A percentile compares a stretch with the other conserved stretches of the same genome.
These are phyloP conservation scores for Breviolum minutum DNA, from an alignment of 73 alveolate genomes.

Conservation along the genomic window DNA sequence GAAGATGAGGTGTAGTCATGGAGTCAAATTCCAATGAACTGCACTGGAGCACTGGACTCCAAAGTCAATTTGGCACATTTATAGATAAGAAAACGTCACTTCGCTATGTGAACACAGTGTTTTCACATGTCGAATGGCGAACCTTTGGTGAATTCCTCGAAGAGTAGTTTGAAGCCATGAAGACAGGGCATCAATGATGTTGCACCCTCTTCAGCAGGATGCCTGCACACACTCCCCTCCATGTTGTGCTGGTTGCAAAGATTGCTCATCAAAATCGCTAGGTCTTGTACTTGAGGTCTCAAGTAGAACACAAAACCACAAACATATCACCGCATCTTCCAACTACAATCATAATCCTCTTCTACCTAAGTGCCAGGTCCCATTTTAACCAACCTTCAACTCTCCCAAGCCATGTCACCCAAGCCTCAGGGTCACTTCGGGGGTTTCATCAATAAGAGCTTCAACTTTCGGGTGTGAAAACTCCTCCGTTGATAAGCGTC, in stretches of 20 bases:
- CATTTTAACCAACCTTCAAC: not conserved
- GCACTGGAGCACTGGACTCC: no score
- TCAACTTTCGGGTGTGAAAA: slow-evolving; percentile 48
- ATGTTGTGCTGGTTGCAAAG: no score
- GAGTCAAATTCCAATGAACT: not conserved
- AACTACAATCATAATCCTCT: no score
- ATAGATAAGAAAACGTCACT: not conserved
- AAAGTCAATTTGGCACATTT: not conserved
- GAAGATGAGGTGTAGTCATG: not conserved
- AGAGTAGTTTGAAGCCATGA: slow-evolving; percentile 87
- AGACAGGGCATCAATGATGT: slow-evolving; percentile 62
- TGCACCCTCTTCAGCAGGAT: slow-evolving; percentile 13
- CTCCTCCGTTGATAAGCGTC: slow-evolving; percentile 43
- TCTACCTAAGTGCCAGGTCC: no score
- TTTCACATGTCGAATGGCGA: not conserved
- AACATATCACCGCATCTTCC: no score
- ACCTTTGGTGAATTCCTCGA: slow-evolving; percentile 60
- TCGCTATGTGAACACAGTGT: not conserved
- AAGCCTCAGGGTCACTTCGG: not conserved
- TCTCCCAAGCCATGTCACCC: not conserved
- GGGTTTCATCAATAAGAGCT: slow-evolving; percentile 26
- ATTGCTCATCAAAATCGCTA: no score
- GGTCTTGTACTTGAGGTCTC: no score
- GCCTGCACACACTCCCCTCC: no score
- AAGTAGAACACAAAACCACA: no score